Conservation (phyloP, 2,329 filamentous ascomycete genomes). For the Monascus ruber region DNA sequence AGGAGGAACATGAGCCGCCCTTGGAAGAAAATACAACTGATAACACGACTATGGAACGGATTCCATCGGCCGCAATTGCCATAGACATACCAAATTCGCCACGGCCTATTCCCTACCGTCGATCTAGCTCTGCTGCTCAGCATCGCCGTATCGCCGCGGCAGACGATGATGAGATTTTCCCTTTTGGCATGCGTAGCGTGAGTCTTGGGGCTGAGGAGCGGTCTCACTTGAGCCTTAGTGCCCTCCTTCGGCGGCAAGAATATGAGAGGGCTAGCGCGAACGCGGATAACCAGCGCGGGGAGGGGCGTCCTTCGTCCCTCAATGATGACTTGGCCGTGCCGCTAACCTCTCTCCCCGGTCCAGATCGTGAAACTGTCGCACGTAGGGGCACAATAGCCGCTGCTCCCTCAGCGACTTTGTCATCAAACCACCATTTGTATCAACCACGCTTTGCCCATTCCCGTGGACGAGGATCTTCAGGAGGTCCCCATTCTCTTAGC, state of each 20-base stretch:
- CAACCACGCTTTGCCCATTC: slow-evolving; percentile 27
- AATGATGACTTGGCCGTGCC: slow-evolving; percentile 11
- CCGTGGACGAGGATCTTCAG: slow-evolving; percentile 27
- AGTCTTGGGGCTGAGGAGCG: slow-evolving; percentile 35
- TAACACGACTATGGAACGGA: slow-evolving; percentile 20
- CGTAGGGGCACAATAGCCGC: slow-evolving; percentile 12
- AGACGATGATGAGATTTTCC: slow-evolving; percentile 35
- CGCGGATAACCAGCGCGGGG: slow-evolving; percentile 10
- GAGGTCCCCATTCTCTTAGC: slow-evolving; percentile 25
- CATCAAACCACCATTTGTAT: slow-evolving; percentile 23
- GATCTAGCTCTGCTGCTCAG: slow-evolving; percentile 35
- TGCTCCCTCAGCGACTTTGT: slow-evolving; percentile 16
- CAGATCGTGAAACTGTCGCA: slow-evolving; percentile 9
- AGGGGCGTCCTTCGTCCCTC: slow-evolving; percentile 6
- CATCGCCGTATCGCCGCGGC: slow-evolving; percentile 22
- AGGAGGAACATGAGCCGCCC: slow-evolving; percentile 19
- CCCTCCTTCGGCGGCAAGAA: slow-evolving; percentile 23
- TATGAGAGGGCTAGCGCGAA: slow-evolving; percentile 13
- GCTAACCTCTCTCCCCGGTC: slow-evolving; percentile 6
- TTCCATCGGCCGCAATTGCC: slow-evolving; percentile 28
- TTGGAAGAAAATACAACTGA: slow-evolving; percentile 27
- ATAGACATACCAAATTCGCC: slow-evolving; percentile 41
- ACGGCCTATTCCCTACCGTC: slow-evolving; percentile 30
- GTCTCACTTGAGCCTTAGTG: slow-evolving; percentile 19
- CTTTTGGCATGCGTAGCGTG: slow-evolving; percentile 35